A percentile compares a stretch with the other conserved stretches of the same genome.
These are phyloP conservation scores for Gossypium sturtianum DNA, from an alignment of 345 rosid species.

Conservation along the genomic window DNA sequence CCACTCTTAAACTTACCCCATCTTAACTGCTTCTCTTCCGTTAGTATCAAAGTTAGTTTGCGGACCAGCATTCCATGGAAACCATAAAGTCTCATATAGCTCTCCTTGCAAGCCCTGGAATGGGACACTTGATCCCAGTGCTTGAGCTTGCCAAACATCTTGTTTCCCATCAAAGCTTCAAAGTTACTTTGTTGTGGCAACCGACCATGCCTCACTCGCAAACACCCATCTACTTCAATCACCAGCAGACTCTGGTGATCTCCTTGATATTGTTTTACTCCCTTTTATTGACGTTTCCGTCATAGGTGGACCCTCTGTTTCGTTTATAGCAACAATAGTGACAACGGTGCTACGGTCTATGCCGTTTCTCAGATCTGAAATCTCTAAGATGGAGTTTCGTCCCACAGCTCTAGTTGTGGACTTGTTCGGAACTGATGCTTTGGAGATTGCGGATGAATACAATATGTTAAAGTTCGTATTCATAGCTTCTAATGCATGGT, in stretches of 20 bases:
- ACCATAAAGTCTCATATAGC: conserved; percentile 19
- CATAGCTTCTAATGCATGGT: conserved; percentile 42
- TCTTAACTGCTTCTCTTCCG: neutral
- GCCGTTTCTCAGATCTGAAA: conserved; percentile 16
- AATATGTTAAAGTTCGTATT: conserved; percentile 40
- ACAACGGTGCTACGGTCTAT: conserved; percentile 16
- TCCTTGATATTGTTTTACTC: conserved; percentile 22
- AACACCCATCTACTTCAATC: conserved; percentile 13
- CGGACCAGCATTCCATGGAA: neutral
- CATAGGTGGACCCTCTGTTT: neutral
- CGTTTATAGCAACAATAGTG: neutral
- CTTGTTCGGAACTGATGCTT: conserved; percentile 39
- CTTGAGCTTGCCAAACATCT: conserved; percentile 34
- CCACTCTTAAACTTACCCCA: too few species aligned
- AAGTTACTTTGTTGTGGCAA: conserved; percentile 27
- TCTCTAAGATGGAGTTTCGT: conserved; percentile 10
- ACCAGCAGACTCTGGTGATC: neutral
- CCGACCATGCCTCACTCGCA: conserved; percentile 14
- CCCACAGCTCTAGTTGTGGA: conserved; percentile 41
- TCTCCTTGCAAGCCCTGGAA: conserved; percentile 41
- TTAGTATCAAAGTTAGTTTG: neutral
- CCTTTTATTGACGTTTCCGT: conserved; percentile 18
- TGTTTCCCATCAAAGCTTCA: conserved; percentile 20
- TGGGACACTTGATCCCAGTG: conserved; percentile 46
- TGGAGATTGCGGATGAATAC: conserved; percentile 40